Evolutionary conservation across 345 rosid genomes (phyloP), one percentile per base, ranked within the genome.

Genomic region (Lepidium africanum): DNA sequence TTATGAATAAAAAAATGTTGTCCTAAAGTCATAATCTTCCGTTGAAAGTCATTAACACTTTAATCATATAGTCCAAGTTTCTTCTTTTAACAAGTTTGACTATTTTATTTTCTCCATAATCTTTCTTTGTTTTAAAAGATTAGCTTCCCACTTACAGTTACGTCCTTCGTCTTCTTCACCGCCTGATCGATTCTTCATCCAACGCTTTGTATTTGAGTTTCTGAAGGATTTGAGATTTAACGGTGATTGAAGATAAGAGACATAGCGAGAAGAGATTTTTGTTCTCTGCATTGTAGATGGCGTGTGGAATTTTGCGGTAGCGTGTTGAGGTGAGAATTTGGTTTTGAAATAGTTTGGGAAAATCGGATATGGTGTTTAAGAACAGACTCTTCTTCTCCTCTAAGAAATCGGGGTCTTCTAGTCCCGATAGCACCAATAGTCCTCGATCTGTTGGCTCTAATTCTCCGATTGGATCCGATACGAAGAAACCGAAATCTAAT

Each of bases 391-490:
- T 88, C 81, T 84, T 84, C 65, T 47, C 58, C 69, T 87, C 91
- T 10, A 90, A 82, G 88, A 90, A 84, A 71, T 87, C 98, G 7
- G 85, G 81, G 38, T 67, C 98, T 14, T 85, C 92, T 50, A 50
- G 36, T 25, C 56, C 35, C 16, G 87, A 84, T 53, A 89, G 79
- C 79, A 83, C 91, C 63, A 88, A 67, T 78, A 84, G 90, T 73
- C 90, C 96, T 13, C 81, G 80, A 81, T 90, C 93, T 14, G 32
- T 69, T 32, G 85, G 88, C 62, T 90, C 96, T 23, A 78, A 79
- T 58, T 92, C 96, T 47, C 96, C 96, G 49, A 73, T 60, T 79
- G 76, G 85, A 80, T 86, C 88, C 77, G 87, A 84, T 16, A 87
- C 83, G 84, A 88, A 82, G 74, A 90, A 86, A 39, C 21, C 85